A percentile compares a stretch with the other conserved stretches of the same genome.
These are phyloP conservation scores for Carex pumila DNA, from an alignment of 176 grass and related monocot genomes.

Conservation along the genomic window DNA sequence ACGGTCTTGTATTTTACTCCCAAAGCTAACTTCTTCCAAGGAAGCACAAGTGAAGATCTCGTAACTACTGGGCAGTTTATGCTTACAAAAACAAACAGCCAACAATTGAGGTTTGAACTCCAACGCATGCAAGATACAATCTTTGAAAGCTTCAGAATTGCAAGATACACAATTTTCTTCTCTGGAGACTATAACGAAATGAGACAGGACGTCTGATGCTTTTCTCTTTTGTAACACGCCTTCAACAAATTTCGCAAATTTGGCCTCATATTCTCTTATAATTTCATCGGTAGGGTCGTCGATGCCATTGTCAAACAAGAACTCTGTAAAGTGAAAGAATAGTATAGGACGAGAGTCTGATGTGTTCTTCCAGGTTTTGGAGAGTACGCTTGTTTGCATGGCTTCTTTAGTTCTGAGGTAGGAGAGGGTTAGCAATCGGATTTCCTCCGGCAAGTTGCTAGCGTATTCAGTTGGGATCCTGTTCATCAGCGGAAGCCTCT, in stretches of 20 bases:
- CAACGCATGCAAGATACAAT: background rate
- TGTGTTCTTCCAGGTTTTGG: background rate
- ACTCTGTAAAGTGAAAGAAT: background rate
- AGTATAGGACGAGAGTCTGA: background rate
- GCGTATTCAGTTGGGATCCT: background rate
- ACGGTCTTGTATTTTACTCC: background rate
- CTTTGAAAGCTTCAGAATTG: background rate
- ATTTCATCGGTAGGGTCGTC: background rate
- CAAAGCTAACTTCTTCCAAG: background rate
- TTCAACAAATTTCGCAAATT: background rate
- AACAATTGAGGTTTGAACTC: background rate
- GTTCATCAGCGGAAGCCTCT: background rate
- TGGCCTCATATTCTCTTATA: background rate
- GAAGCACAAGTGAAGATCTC: background rate
- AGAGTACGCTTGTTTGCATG: background rate
- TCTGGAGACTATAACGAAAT: too few species aligned
- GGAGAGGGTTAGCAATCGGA: background rate
- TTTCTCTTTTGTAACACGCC: too few species aligned
- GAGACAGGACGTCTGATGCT: too few species aligned
- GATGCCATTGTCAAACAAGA: background rate
- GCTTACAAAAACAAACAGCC: background rate
- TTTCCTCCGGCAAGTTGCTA: background rate
- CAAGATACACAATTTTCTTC: background rate
- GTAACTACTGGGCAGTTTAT: background rate
- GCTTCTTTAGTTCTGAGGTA: background rate